phyloP scores from a whole-genome alignment of 163 green algal species.

The Chlamydomonas reinhardtii region DNA sequence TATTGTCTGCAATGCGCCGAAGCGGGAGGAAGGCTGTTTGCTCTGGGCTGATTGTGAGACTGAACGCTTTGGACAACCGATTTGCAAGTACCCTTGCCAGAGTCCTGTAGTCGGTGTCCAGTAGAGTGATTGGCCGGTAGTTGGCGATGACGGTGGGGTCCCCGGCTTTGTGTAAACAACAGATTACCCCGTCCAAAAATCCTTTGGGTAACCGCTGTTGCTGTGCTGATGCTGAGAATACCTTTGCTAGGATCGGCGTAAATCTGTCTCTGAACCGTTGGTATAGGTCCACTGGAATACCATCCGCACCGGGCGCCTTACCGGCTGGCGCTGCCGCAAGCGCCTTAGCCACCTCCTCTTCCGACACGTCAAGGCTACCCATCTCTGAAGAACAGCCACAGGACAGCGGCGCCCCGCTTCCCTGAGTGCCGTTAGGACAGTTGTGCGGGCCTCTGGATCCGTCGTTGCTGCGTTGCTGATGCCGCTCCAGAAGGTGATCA shows the following conservation, averaged over 20 bases:
- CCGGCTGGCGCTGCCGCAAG: no score
- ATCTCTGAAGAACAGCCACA: no score
- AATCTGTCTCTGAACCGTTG: not conserved
- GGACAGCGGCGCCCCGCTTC: no score
- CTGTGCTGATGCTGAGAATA: not conserved
- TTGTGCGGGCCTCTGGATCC: no score
- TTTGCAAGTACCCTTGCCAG: conserved; percentile 26
- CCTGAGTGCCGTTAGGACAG: no score
- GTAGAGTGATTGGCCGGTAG: conserved; percentile 60
- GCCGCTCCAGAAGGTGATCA: no score
- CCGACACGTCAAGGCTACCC: no score
- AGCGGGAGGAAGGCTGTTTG: conserved; percentile 52
- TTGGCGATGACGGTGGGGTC: not conserved
- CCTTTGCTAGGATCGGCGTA: not conserved
- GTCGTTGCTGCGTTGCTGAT: no score
- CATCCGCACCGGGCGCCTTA: no score
- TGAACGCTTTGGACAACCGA: conserved; percentile 1
- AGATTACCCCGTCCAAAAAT: conserved; percentile 7
- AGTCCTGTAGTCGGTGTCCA: conserved; percentile 53
- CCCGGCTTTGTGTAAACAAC: not conserved
- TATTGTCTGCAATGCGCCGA: conserved; percentile 51
- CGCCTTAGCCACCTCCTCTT: no score
- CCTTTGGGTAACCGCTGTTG: not conserved
- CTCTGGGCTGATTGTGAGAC: not conserved
- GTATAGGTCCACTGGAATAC: no score